phyloP scores from a whole-genome alignment of 495 filamentous ascomycete species.

The Neurospora sp. region DNA sequence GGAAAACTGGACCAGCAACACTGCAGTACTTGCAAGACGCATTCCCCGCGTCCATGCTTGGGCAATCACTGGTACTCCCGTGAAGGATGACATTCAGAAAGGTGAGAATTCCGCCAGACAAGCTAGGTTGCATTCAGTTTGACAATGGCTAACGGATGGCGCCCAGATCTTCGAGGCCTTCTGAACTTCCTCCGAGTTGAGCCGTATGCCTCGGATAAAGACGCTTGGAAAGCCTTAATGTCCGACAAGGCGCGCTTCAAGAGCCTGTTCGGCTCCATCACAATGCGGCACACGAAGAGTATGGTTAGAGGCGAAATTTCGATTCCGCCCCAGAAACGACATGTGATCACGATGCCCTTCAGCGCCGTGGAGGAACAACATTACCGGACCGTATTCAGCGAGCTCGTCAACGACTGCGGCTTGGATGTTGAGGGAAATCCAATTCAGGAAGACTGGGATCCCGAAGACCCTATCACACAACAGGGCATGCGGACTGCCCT shows the following conservation, averaged over 20 bases:
- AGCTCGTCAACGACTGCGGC: constrained; percentile 61
- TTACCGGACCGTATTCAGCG: constrained; percentile 59
- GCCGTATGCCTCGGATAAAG: constrained; percentile 53
- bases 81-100: constrained; percentile 61
- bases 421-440: constrained; percentile 56
- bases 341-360: constrained; percentile 84
- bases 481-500: constrained; percentile 51
- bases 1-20: constrained; percentile 74
- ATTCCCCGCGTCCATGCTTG: constrained; percentile 82
- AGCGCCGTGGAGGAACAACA: constrained; percentile 80
- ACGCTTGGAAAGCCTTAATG: constrained; percentile 59
- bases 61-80: constrained; percentile 88
- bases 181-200: constrained; percentile 71
- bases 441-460: constrained; percentile 48
- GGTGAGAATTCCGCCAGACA: constrained; percentile 3
- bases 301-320: constrained; percentile 60
- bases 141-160: background rate
- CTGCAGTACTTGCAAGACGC: constrained; percentile 65
- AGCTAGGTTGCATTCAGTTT: background rate
- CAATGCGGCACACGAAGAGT: constrained; percentile 79
- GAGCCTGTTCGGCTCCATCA: constrained; percentile 54
- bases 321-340: constrained; percentile 68
- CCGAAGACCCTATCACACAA: constrained; percentile 42
- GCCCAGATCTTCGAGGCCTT: constrained; percentile 53
- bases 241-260: constrained; percentile 51